These are phyloP conservation scores for Hypericum androsaemum DNA, from an alignment of 345 rosid genomes.

Conservation along the genomic window DNA sequence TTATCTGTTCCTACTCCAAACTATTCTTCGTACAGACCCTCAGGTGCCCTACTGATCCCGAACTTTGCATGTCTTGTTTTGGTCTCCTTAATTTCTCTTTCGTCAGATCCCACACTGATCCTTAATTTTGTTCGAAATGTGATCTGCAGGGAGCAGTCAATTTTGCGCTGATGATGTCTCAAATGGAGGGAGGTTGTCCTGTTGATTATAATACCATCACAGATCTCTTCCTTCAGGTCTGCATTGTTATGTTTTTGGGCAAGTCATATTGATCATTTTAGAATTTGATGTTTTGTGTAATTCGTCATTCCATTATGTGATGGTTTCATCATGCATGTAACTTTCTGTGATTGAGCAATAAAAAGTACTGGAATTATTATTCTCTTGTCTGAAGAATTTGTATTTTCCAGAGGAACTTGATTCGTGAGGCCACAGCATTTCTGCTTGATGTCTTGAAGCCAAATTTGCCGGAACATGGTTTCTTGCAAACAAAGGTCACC, in stretches of 20 bases:
- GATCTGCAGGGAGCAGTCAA: constrained; percentile 84
- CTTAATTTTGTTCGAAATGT: constrained; percentile 4
- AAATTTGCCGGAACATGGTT: constrained; percentile 86
- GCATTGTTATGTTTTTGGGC: constrained; percentile 2
- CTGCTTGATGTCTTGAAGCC: constrained; percentile 94
- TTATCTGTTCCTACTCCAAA: constrained; percentile 95
- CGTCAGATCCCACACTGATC: too few species aligned
- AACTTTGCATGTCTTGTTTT: neutral
- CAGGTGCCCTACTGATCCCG: constrained; percentile 38
- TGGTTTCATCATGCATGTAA: neutral
- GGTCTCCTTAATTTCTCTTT: too few species aligned
- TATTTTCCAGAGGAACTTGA: constrained; percentile 68
- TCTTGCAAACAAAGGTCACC: constrained; percentile 80
- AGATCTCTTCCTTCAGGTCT: constrained; percentile 98
- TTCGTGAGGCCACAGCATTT: constrained; percentile 98
- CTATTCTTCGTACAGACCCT: constrained; percentile 94
- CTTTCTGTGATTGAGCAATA: too few species aligned
- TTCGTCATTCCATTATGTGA: neutral
- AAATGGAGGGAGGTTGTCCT: constrained; percentile 99
- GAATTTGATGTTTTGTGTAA: neutral
- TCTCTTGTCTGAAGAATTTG: neutral
- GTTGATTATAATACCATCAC: constrained; percentile 93
- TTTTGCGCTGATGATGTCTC: constrained; percentile 99
- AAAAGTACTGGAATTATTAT: too few species aligned
- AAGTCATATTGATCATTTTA: neutral